phyloP scores from a whole-genome alignment of 2,329 filamentous ascomycete species.

The Mollisiaceae sp. region DNA sequence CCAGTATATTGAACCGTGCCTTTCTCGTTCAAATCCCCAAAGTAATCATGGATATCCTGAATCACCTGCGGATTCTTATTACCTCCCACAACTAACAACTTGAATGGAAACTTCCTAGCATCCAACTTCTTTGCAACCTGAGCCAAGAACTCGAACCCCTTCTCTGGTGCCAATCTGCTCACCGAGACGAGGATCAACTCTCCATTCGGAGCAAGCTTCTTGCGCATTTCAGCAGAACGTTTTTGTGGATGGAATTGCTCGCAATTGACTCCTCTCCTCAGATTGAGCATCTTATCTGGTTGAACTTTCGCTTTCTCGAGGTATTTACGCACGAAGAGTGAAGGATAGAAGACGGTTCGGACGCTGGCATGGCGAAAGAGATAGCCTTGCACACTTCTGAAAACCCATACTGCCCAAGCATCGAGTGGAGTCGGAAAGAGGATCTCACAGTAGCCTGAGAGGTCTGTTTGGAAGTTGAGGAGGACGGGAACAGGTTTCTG shows the following conservation, averaged over 20 bases:
- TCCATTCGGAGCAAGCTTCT: slow-evolving; percentile 61
- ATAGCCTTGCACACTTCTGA: slow-evolving; percentile 68
- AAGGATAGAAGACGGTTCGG: slow-evolving; percentile 72
- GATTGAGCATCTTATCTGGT: slow-evolving; percentile 59
- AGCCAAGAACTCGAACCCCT: slow-evolving; percentile 72
- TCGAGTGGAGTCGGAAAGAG: slow-evolving; percentile 69
- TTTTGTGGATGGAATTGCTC: slow-evolving; percentile 61
- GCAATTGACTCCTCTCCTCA: slow-evolving; percentile 70
- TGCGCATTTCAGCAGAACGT: slow-evolving; percentile 57
- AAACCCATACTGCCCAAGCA: slow-evolving; percentile 63
- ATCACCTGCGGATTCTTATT: slow-evolving; percentile 69
- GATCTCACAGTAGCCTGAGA: slow-evolving; percentile 71
- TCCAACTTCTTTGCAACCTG: slow-evolving; percentile 59
- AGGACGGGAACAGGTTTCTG: slow-evolving; percentile 61
- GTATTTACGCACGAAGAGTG: slow-evolving; percentile 65
- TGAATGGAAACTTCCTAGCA: slow-evolving; percentile 61
- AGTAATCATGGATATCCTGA: slow-evolving; percentile 63
- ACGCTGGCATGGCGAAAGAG: slow-evolving; percentile 67
- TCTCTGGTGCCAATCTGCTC: slow-evolving; percentile 70
- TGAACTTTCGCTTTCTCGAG: slow-evolving; percentile 62
- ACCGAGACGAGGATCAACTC: slow-evolving; percentile 71
- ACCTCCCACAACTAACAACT: slow-evolving; percentile 69
- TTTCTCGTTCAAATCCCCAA: slow-evolving; percentile 52
- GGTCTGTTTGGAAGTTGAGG: slow-evolving; percentile 75
- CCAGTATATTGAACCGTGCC: slow-evolving; percentile 70